Base-by-base conservation (phyloP, 2,329 filamentous ascomycete genomes). In the Apiospora malaysiana region DNA sequence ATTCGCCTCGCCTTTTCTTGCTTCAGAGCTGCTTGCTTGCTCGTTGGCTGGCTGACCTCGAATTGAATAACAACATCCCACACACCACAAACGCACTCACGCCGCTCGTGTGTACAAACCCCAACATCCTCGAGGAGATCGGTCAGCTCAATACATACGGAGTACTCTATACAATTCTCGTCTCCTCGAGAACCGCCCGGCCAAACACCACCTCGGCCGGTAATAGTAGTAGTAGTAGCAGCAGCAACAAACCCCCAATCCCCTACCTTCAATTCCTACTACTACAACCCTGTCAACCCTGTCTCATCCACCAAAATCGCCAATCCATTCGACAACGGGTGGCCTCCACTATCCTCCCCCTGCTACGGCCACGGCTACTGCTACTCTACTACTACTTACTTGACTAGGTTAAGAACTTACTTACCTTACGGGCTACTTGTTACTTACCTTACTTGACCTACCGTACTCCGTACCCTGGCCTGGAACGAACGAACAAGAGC, bases 251-350 rank as follows among this genome's bases (percentile, higher is more conserved):
- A 8, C 32, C 27, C 51, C 14, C 49, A 32, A 32, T 32, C 32
- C 32, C 32, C 32, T 32, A 32, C 32, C 32, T 32, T 32, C 32
- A n/a, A n/a, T n/a, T n/a, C n/a, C n/a, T n/a, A n/a, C n/a, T n/a
- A n/a, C 56, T 63, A 63, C 56, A 63, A 63, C 32, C 56, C 56
- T 63, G 27, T 37, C 32, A 32, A 32, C 32, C 32, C 49, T 18
- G 49, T 56, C 46, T n/a, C 4, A 23, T 51, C 56, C 56, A 63
- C 32, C 56, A 63, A 27, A 47, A n/a, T n/a, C 18, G 45, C 45
- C 5, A 47, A 5, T n/a, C 45, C 45, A 47, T 37, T 63, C 32
- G 56, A 63, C 18, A 27, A 63, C 56, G 21, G 32, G 32, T 63
- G 56, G 56, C 56, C 56, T 63, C 56, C 32, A 56, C 56, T 32